Evolutionary conservation across 495 filamentous ascomycete species (phyloP), one percentile per base, ranked within the genome.

Genomic region (Hypoxylon lienhwacheense): DNA sequence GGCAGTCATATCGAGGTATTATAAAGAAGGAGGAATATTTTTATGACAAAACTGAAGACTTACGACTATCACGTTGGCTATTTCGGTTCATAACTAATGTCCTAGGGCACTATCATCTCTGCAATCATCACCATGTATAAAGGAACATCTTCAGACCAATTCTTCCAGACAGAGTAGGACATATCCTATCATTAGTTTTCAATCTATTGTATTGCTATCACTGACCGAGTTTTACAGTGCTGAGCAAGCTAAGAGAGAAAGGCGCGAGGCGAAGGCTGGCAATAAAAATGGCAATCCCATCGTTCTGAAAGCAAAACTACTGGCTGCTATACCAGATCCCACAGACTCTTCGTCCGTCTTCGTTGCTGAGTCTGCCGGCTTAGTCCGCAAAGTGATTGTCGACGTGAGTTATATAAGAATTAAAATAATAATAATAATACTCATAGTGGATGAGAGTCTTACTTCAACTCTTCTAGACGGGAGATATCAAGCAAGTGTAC

Each of bases 101-200:
- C n/a, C n/a, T n/a, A 31, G 7, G 12, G 28, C 10, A n/a, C 25
- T 19, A n/a, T 20, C 31, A 31, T 7, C 25, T 2, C 5, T 21
- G 37, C 11, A 29, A n/a, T 34, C 31, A 21, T 51, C 47, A 22
- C 24, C 26, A 65, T 67, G 58, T 21, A 59, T 14, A 64, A 67
- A 41, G 58, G 61, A 26, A 67, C 53, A 33, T 63, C 65, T 2
- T 22, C 63, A 50, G 58, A 68, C 10, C 64, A 92, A 63, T 97
- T 93, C 78, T 97, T 97, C 68, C 90, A 97, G 70, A 92, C 90
- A 12, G 85, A 85, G 85, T 90, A 77, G 66, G 80, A 74, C 32
- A 36, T 59, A 25, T 56, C 35, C 25, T 41, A 19, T 22, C 48
- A 47, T 36, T 11, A 31, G 4, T 6, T 40, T 10, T 25, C 4